phyloP scores from a whole-genome alignment of 768 basidiomycete species.

The Suillus subalutaceus region DNA sequence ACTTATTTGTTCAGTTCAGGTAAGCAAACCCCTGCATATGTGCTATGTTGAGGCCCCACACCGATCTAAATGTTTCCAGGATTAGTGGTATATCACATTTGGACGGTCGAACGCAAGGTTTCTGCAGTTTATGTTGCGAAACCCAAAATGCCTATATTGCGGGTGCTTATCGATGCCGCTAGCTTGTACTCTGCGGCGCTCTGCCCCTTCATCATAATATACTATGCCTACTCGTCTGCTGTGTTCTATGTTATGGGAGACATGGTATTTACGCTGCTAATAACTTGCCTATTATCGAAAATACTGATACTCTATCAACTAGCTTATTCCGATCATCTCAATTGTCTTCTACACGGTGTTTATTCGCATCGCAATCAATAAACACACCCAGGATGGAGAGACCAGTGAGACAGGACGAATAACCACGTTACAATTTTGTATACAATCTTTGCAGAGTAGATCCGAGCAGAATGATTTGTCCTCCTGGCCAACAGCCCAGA shows the following conservation, averaged over 20 bases:
- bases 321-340: constrained; percentile 43
- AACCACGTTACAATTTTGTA: background rate
- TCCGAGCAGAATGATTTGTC: background rate
- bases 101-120: constrained; percentile 28
- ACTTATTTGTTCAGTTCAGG: constrained; percentile 38
- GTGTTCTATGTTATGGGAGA: constrained; percentile 38
- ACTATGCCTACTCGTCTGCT: constrained; percentile 32
- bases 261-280: constrained; percentile 28
- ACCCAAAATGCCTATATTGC: constrained; percentile 20
- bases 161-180: constrained; percentile 40
- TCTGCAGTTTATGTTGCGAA: background rate
- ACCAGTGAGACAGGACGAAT: background rate
- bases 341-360: constrained; percentile 49
- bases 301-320: background rate
- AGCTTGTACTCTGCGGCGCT: constrained; percentile 40
- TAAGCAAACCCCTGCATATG: constrained; percentile 15
- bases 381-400: background rate
- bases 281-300: background rate
- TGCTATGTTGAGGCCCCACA: background rate
- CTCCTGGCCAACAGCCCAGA: background rate
- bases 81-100: constrained; percentile 35
- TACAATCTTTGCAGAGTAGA: background rate
- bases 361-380: constrained; percentile 35
- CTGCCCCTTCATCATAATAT: constrained; percentile 29
- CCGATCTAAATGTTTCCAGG: constrained; percentile 16